Evolutionary conservation across 2,329 filamentous ascomycete species (phyloP).

Genomic region (Fusarium siculi): DNA sequence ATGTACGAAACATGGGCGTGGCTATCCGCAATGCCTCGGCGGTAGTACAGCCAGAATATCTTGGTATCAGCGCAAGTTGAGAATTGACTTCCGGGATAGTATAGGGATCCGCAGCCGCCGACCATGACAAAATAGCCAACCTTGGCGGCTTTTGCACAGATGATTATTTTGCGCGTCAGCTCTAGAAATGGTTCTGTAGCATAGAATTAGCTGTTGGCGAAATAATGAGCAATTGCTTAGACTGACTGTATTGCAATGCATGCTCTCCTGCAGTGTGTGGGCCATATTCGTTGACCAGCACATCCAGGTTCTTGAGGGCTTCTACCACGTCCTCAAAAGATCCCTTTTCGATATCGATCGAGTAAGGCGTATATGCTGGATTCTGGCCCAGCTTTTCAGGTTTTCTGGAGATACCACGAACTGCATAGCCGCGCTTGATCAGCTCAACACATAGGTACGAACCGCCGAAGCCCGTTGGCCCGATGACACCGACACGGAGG

Average conservation of each 20-base stretch:
- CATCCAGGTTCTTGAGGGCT: background rate
- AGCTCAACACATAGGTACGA: background rate
- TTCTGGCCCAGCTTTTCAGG: background rate
- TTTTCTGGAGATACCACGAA: background rate
- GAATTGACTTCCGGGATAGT: background rate
- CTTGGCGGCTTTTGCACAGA: background rate
- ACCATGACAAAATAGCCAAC: conserved; percentile 23
- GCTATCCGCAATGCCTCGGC: conserved; percentile 11
- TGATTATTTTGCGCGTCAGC: background rate
- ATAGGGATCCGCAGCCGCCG: background rate
- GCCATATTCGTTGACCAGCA: background rate
- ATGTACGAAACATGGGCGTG: conserved; percentile 18
- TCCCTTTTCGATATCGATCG: background rate
- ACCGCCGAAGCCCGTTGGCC: background rate
- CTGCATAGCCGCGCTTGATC: background rate
- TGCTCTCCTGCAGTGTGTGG: background rate
- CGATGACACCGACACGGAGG: background rate
- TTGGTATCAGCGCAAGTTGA: conserved; percentile 10
- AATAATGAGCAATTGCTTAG: background rate
- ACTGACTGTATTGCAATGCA: background rate
- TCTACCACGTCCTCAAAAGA: background rate
- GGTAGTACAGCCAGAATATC: conserved; percentile 8
- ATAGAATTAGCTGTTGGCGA: background rate
- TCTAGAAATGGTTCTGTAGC: background rate
- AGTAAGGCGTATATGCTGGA: background rate